Percentiles rank a stretch among this genome's conserved stretches.
phyloP scores from a whole-genome alignment of 164 flowering plant species.

The Stephania japonica region DNA sequence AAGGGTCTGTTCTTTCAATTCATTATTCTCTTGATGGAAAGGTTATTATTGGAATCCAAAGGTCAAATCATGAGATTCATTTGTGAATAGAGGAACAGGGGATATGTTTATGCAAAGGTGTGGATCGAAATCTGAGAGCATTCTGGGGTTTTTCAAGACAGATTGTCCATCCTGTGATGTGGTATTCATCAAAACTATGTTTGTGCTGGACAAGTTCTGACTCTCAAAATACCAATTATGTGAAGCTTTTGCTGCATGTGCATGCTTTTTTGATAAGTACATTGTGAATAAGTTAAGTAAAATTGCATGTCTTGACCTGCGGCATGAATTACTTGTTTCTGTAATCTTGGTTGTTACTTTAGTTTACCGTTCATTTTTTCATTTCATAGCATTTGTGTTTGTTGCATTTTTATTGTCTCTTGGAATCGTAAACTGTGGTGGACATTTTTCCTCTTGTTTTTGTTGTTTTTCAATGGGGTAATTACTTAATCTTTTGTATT shows the following conservation, averaged over 20 bases:
- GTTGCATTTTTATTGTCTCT: too few relatives aligned
- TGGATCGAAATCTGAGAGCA: constrained; percentile 62
- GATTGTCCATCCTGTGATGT: constrained; percentile 78
- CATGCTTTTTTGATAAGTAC: too few relatives aligned
- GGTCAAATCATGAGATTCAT: too few relatives aligned
- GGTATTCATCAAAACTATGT: constrained; percentile 82
- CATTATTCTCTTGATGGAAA: too few relatives aligned
- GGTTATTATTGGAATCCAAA: too few relatives aligned
- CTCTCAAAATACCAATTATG: not conserved
- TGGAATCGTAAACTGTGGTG: too few relatives aligned
- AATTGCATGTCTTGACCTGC: not conserved
- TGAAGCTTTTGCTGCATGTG: not conserved
- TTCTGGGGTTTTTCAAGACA: constrained; percentile 93
- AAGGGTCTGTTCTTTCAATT: too few relatives aligned
- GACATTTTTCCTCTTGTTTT: too few relatives aligned
- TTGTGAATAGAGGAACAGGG: too few relatives aligned
- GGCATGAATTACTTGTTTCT: not conserved
- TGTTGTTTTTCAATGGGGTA: too few relatives aligned
- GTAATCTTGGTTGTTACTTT: not conserved
- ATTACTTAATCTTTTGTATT: too few relatives aligned
- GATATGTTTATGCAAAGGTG: constrained; percentile 48
- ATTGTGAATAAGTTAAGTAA: not conserved
- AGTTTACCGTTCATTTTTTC: not conserved
- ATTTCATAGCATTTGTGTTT: not conserved
- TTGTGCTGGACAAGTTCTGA: constrained; percentile 15